Base-by-base conservation (phyloP, 257 asterid species). In the Paulownia fortunei region DNA sequence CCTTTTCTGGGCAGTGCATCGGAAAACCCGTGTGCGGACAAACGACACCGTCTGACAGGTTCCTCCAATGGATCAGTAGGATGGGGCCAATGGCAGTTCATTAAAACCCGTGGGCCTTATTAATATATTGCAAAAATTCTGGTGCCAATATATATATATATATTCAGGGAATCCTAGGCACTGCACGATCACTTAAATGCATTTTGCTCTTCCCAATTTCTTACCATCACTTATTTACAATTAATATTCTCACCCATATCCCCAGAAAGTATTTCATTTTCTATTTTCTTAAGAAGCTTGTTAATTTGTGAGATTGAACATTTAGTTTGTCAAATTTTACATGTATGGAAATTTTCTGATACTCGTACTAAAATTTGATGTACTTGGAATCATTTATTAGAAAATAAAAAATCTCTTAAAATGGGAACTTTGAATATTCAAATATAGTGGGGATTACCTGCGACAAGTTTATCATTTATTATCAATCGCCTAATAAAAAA, bases 21-120 rank as follows among this genome's bases (percentile, higher is more conserved):
- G 27, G 15, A 7, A 61, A 71, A 72, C 65, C 66, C 21, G 80
- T 61, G 47, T 62, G 69, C 69, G 41, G 60, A 65, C 69, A 78
- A 82, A 79, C 67, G 73, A 78, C 80, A 74, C 58, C 78, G 81
- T 79, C 84, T 78, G 88, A 69, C 72, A 51, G 68, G 51, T 32
- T 61, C 42, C 27, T 1, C 59, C 5, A 32, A 32, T 73, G 44
- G 30, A 21, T 8, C 71, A 41, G 37, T 67, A 69, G 6, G 26
- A n/a, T 27, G 47, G 78, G 39, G 67, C 85, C 78, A 56, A 65
- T 70, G 46, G 62, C 77, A 74, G 42, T 64, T 51, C 58, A 78
- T 16, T 36, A 55, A 56, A 73, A 77, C 58, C 69, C 63, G 73
- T 85, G 81, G 81, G 80, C 51, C 36, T 21, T 55, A 44, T 36